These are phyloP conservation scores for Auricularia sp. DNA, from an alignment of 768 basidiomycete species.

Conservation along the genomic window DNA sequence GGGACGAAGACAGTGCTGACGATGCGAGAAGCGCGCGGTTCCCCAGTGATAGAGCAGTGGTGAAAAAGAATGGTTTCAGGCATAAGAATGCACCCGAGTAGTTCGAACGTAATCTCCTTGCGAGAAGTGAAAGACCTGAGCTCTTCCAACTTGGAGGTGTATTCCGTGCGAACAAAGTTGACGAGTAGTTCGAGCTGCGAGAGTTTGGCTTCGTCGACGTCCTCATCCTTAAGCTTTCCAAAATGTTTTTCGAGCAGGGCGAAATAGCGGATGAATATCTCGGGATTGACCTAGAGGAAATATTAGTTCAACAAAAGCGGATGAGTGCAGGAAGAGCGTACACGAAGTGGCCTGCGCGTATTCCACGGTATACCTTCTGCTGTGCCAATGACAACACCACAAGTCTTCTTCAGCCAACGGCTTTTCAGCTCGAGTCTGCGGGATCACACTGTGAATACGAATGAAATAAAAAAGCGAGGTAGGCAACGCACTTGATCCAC, in stretches of 20 bases:
- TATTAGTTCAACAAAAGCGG: not conserved
- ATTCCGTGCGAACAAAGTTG: constrained; percentile 38
- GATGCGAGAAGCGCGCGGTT: constrained; percentile 27
- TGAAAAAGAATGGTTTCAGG: constrained; percentile 42
- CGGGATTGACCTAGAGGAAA: constrained; percentile 38
- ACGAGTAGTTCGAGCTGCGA: constrained; percentile 41
- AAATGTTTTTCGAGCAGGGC: constrained; percentile 36
- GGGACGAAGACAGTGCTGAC: not conserved
- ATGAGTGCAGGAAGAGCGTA: constrained; percentile 11
- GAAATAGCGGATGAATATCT: constrained; percentile 45
- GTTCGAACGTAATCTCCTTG: constrained; percentile 46
- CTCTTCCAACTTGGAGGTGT: constrained; percentile 35
- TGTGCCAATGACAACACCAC: constrained; percentile 44
- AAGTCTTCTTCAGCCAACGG: constrained; percentile 44
- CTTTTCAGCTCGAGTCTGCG: constrained; percentile 49
- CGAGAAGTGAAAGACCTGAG: constrained; percentile 40
- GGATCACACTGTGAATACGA: not conserved
- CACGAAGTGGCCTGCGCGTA: constrained; percentile 36
- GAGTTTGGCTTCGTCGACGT: constrained; percentile 33
- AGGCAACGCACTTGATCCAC: not conserved
- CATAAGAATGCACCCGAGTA: constrained; percentile 46
- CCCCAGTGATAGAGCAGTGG: constrained; percentile 41
- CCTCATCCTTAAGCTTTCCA: constrained; percentile 24
- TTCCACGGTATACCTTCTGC: constrained; percentile 58
- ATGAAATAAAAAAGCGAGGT: not conserved